These are phyloP conservation scores for Euphrasia confusa DNA, from an alignment of 257 asterid species.

Conservation along the genomic window DNA sequence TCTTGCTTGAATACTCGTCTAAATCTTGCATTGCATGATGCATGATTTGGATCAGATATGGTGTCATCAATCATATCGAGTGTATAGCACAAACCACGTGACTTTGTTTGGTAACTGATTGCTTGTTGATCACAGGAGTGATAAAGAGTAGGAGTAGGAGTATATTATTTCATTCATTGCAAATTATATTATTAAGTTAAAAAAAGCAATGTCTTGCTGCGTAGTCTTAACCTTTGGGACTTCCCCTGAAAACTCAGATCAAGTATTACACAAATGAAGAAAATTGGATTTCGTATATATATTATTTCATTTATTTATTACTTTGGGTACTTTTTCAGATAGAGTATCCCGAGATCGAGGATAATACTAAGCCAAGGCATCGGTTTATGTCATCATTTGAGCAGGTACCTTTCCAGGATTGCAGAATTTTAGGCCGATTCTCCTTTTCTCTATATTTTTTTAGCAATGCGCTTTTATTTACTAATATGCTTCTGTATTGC, in stretches of 20 bases:
- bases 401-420: slow-evolving; percentile 51
- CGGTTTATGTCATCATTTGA: slow-evolving; percentile 98
- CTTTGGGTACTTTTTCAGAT: slow-evolving; percentile 46
- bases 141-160: neutral
- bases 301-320: neutral
- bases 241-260: neutral
- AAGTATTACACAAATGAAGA: neutral
- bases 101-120: neutral
- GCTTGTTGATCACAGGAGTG: neutral
- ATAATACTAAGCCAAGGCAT: slow-evolving; percentile 92
- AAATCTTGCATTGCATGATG: neutral
- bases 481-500: neutral
- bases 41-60: neutral
- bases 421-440: neutral
- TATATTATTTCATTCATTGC: slow-evolving; percentile 6
- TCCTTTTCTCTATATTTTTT: neutral
- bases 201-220: neutral
- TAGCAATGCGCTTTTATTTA: slow-evolving; percentile 9
- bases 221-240: neutral
- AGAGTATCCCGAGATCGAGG: slow-evolving; percentile 98
- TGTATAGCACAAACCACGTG: neutral
- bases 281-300: slow-evolving; percentile 2
- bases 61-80: neutral
- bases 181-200: neutral
- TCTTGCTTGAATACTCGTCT: neutral